Conservation (phyloP, 371 early-diverging fungal species). For the Mucor lusitanicus region DNA sequence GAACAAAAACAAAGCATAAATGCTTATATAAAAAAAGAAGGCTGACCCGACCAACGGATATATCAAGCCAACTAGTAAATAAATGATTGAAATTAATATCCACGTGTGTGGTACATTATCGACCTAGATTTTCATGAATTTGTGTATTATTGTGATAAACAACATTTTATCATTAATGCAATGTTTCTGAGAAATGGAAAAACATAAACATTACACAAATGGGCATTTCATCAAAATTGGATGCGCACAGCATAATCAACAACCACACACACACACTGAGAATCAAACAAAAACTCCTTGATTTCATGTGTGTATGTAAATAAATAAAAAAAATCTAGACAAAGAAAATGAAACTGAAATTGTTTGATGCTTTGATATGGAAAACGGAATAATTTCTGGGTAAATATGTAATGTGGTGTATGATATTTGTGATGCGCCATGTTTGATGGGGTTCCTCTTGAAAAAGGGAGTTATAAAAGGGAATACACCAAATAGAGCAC, state of each 20-base stretch:
- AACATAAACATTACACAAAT: neutral
- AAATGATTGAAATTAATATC: neutral
- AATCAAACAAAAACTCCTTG: neutral
- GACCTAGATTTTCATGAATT: neutral
- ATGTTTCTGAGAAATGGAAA: neutral
- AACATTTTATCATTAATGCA: neutral
- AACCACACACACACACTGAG: neutral
- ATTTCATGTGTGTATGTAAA: neutral
- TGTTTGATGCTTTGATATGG: neutral
- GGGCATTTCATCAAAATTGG: neutral
- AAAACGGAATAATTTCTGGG: slow-evolving; percentile 1
- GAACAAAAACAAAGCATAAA: neutral
- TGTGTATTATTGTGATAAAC: neutral
- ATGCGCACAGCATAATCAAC: neutral
- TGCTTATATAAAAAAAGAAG: neutral
- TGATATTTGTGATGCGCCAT: neutral
- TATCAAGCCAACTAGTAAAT: neutral
- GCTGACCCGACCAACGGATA: neutral
- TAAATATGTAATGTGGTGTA: neutral
- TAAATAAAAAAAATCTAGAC: slow-evolving; percentile 6
- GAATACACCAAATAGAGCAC: slow-evolving; percentile 1
- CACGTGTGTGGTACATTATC: slow-evolving; percentile 1
- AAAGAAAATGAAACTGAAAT: slow-evolving; percentile 1
- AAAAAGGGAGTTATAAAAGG: neutral
- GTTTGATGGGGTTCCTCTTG: neutral